A percentile compares a stretch with the other conserved stretches of the same genome.
These are phyloP conservation scores for Penicillium glabrum DNA, from an alignment of 2,329 filamentous ascomycete species.

Conservation along the genomic window DNA sequence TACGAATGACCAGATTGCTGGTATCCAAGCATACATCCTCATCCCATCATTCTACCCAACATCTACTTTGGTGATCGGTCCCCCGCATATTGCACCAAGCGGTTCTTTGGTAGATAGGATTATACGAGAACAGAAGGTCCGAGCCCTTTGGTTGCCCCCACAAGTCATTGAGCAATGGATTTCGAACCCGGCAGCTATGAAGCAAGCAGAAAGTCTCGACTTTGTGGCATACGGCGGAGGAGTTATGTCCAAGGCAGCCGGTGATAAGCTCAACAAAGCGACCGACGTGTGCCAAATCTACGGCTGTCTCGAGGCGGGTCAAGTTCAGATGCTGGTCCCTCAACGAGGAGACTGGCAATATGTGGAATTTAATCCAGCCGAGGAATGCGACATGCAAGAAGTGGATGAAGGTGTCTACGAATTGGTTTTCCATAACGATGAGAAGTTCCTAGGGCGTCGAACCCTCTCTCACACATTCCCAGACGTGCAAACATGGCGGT, in stretches of 20 bases:
- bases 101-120: constrained; percentile 6
- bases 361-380: constrained; percentile 10
- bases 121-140: constrained; percentile 11
- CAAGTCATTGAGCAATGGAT: constrained; percentile 13
- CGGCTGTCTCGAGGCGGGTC: constrained; percentile 12
- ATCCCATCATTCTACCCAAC: constrained; percentile 7
- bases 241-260: not conserved
- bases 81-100: constrained; percentile 11
- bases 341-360: constrained; percentile 12
- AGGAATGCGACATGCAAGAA: constrained; percentile 16
- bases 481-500: constrained; percentile 15
- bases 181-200: not conserved
- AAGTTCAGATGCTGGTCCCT: constrained; percentile 12
- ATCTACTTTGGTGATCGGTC: constrained; percentile 9
- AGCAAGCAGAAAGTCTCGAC: constrained; percentile 11
- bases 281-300: constrained; percentile 15
- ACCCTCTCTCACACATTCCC: constrained; percentile 20
- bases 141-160: constrained; percentile 11
- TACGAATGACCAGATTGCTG: constrained; percentile 3
- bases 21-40: constrained; percentile 6
- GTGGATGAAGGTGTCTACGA: constrained; percentile 12
- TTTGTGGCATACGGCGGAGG: constrained; percentile 12
- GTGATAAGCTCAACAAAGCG: constrained; percentile 10
- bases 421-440: constrained; percentile 10
- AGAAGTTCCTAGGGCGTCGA: constrained; percentile 10